Evolutionary conservation across 352 stramenopile species (phyloP).

Genomic region (Globisporangium sylvaticum): DNA sequence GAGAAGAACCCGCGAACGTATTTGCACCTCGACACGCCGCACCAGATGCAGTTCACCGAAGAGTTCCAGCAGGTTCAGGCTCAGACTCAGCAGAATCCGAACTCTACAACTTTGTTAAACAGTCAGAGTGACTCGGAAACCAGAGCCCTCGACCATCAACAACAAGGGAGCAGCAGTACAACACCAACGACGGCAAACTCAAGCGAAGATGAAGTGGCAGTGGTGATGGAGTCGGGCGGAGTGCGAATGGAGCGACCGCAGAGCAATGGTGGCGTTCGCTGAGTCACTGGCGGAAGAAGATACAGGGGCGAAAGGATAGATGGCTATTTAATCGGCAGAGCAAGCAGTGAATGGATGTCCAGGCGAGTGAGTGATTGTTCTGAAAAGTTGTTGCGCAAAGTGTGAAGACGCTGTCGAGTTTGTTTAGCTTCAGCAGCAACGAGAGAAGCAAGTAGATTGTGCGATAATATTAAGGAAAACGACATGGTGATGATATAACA

Average conservation of each 20-base stretch:
- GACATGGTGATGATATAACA: not conserved
- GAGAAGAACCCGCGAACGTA: conserved; percentile 50
- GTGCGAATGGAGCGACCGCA: too few relatives aligned
- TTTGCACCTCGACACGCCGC: conserved; percentile 32
- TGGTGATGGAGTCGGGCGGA: too few relatives aligned
- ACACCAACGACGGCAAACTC: not conserved
- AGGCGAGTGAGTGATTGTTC: too few relatives aligned
- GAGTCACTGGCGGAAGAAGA: too few relatives aligned
- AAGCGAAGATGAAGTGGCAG: not conserved
- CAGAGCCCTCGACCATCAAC: not conserved
- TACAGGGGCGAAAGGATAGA: too few relatives aligned
- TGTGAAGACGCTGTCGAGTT: too few relatives aligned
- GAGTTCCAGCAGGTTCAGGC: conserved; percentile 6
- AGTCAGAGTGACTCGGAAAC: not conserved
- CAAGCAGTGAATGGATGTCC: too few relatives aligned
- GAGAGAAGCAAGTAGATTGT: too few relatives aligned
- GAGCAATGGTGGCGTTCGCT: too few relatives aligned
- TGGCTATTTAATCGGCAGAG: too few relatives aligned
- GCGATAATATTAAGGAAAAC: not conserved
- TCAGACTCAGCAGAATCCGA: not conserved
- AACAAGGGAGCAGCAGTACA: not conserved
- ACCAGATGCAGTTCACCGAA: conserved; percentile 10
- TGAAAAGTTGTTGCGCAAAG: too few relatives aligned
- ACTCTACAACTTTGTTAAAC: not conserved
- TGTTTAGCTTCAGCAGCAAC: too few relatives aligned